Evolutionary conservation across 306 rosid species (phyloP).

Genomic region (Casuarina equisetifolia): DNA sequence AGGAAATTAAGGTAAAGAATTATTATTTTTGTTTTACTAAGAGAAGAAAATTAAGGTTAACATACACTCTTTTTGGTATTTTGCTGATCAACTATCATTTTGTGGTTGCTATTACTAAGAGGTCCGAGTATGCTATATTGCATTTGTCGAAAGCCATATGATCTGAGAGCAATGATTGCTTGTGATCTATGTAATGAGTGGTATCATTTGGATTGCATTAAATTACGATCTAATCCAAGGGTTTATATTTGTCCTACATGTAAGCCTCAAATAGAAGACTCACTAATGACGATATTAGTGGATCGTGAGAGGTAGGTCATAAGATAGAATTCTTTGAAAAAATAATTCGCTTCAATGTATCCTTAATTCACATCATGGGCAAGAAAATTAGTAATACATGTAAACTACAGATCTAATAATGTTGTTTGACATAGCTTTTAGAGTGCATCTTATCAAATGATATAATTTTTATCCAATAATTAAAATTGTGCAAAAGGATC

Average conservation of each 20-base stretch:
- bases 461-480: neutral
- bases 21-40: slow-evolving; percentile 23
- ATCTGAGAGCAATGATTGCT: slow-evolving; percentile 78
- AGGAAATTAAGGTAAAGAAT: slow-evolving; percentile 67
- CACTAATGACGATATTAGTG: slow-evolving; percentile 21
- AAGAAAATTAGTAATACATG: neutral
- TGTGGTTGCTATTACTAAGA: slow-evolving; percentile 64
- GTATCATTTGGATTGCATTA: slow-evolving; percentile 96
- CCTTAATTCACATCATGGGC: neutral
- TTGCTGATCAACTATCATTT: slow-evolving; percentile 22
- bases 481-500: neutral
- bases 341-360: too few relatives aligned
- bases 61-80: slow-evolving; percentile 2
- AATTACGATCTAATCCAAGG: slow-evolving; percentile 48
- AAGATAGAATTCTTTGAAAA: neutral
- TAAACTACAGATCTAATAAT: neutral
- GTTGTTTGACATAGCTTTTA: neutral
- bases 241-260: slow-evolving; percentile 88
- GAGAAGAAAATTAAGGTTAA: slow-evolving; percentile 74
- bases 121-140: slow-evolving; percentile 87
- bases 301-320: slow-evolving; percentile 65
- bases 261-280: slow-evolving; percentile 46
- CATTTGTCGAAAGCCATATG: slow-evolving; percentile 86
- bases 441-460: neutral
- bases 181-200: slow-evolving; percentile 85